These are phyloP conservation scores for Salix purpurea DNA, from an alignment of 345 rosid genomes.

Conservation along the genomic window DNA sequence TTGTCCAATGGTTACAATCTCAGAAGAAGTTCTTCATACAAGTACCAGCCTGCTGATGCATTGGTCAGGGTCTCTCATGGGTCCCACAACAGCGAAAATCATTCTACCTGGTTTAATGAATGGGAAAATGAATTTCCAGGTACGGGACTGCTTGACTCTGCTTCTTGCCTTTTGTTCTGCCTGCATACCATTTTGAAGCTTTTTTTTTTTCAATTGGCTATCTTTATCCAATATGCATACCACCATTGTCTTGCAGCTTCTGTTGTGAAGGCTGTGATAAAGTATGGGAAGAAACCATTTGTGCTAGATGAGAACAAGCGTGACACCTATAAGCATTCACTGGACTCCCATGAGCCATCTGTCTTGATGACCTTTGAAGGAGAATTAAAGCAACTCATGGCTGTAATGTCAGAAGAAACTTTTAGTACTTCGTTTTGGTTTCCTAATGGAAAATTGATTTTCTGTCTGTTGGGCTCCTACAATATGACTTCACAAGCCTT, in stretches of 20 bases:
- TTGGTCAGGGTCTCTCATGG: constrained; percentile 42
- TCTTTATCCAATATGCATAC: background rate
- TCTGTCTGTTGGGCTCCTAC: background rate
- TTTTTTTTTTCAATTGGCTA: background rate
- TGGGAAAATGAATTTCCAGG: constrained; percentile 97
- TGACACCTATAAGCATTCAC: constrained; percentile 53
- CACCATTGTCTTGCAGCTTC: constrained; percentile 59
- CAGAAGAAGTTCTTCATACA: constrained; percentile 50
- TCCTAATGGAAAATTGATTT: background rate
- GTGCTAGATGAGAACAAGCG: constrained; percentile 74
- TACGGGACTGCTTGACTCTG: constrained; percentile 14
- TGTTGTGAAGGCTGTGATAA: constrained; percentile 75
- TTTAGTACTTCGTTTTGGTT: background rate
- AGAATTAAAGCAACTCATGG: constrained; percentile 64
- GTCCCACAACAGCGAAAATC: constrained; percentile 47
- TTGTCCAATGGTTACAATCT: constrained; percentile 53
- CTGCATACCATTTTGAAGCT: background rate
- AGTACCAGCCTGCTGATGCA: constrained; percentile 53
- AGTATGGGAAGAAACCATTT: constrained; percentile 77
- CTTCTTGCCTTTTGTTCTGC: background rate
- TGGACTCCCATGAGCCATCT: constrained; percentile 39
- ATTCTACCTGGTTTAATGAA: constrained; percentile 53
- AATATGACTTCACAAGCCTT: background rate
- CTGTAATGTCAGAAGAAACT: constrained; percentile 35
- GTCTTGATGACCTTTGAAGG: constrained; percentile 49